Evolutionary conservation across 2,329 filamentous ascomycete species (phyloP).

Genomic region (Dothideomycetes sp.): DNA sequence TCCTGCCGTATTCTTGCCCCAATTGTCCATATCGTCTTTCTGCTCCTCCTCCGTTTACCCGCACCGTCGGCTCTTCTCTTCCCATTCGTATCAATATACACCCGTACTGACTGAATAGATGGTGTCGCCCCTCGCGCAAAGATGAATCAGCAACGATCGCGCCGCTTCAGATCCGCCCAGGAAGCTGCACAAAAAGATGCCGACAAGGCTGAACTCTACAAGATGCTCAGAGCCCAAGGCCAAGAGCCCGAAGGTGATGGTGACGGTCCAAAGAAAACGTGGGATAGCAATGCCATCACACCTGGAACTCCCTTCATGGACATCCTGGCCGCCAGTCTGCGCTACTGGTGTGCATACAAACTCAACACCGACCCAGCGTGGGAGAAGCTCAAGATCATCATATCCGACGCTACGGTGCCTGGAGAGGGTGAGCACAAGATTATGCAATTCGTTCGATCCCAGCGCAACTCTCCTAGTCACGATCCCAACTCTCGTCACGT

Average conservation of each 20-base stretch:
- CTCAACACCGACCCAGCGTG: constrained; percentile 92
- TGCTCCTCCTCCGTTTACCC: too few relatives aligned
- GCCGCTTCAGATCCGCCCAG: constrained; percentile 87
- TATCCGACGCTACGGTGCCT: constrained; percentile 94
- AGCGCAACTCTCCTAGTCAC: constrained; percentile 80
- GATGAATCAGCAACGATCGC: constrained; percentile 98
- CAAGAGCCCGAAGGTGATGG: constrained; percentile 22
- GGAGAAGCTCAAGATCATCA: constrained; percentile 94
- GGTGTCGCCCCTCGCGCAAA: constrained; percentile 95
- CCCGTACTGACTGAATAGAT: too few relatives aligned
- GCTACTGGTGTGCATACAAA: constrained; percentile 97
- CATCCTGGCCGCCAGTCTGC: constrained; percentile 75
- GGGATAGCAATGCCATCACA: constrained; percentile 82
- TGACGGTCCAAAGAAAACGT: constrained; percentile 72
- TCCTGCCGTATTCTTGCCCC: too few relatives aligned
- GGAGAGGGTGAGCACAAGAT: constrained; percentile 99
- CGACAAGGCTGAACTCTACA: constrained; percentile 79
- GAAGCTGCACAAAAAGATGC: constrained; percentile 91
- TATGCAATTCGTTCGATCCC: constrained; percentile 94
- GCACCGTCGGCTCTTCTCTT: not conserved
- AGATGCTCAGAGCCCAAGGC: constrained; percentile 63
- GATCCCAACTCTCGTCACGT: constrained; percentile 96
- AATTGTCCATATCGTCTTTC: too few relatives aligned
- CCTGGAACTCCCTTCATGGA: constrained; percentile 99
- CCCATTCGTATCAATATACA: not conserved